Percentiles rank a stretch among this genome's conserved stretches.
Evolutionary conservation across 179 eudicot genomes (phyloP).

Genomic region (Heliamphora pulchella): DNA sequence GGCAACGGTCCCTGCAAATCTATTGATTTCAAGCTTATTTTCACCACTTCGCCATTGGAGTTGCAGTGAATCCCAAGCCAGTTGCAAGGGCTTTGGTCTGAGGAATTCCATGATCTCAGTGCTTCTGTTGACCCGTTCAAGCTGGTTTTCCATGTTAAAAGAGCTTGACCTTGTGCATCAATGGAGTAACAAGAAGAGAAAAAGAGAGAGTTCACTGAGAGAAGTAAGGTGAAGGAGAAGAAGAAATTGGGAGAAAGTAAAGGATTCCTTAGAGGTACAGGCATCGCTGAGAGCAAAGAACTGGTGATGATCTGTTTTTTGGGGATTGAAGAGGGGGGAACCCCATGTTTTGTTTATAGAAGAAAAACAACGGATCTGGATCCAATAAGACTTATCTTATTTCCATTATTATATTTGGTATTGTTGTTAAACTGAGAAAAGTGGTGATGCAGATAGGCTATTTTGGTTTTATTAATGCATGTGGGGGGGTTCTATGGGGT

Average conservation of each 20-base stretch:
- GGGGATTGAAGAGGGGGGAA: slow-evolving; percentile 78
- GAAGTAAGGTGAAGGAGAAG: slow-evolving; percentile 23
- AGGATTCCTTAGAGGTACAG: slow-evolving; percentile 40
- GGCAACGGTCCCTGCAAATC: slow-evolving; percentile 67
- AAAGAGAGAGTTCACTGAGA: slow-evolving; percentile 26
- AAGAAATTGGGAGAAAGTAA: slow-evolving; percentile 24
- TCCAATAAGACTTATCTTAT: slow-evolving; percentile 27
- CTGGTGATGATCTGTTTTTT: slow-evolving; percentile 19
- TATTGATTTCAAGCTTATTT: slow-evolving; percentile 38
- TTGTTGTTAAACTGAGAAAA: slow-evolving; percentile 15
- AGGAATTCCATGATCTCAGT: slow-evolving; percentile 45
- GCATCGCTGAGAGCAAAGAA: slow-evolving; percentile 43
- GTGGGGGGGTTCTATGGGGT: too few relatives aligned
- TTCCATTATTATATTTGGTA: slow-evolving; percentile 19
- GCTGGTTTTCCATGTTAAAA: slow-evolving; percentile 62
- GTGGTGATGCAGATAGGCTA: slow-evolving; percentile 28
- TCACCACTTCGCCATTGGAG: slow-evolving; percentile 30
- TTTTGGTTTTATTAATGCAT: slow-evolving; percentile 12
- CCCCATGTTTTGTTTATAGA: slow-evolving; percentile 93
- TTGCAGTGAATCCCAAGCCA: slow-evolving; percentile 69
- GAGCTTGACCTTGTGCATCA: slow-evolving; percentile 72
- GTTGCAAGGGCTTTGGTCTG: slow-evolving; percentile 49
- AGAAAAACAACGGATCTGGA: slow-evolving; percentile 42
- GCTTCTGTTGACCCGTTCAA: slow-evolving; percentile 39
- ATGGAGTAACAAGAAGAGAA: slow-evolving; percentile 42